Conservation (phyloP, 306 rosid genomes). For the Canavalia ensiformis region DNA sequence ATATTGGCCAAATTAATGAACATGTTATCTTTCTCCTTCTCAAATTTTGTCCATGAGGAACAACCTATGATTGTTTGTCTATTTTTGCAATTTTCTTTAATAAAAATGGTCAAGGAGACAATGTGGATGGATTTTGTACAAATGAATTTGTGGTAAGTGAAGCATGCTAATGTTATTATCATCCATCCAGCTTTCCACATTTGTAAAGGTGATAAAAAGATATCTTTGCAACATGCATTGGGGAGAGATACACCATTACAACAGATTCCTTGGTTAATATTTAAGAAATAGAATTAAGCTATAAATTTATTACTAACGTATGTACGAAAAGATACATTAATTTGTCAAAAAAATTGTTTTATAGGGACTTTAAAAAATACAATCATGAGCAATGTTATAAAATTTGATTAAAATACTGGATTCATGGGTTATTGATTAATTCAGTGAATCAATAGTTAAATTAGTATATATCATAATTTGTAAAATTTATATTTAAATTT, state of each 20-base stretch:
- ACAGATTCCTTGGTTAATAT: not conserved
- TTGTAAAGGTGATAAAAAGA: not conserved
- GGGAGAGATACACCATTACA: not conserved
- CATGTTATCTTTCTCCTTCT: slow-evolving; percentile 12
- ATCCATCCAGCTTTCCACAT: not conserved
- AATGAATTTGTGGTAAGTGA: not conserved
- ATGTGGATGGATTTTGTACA: not conserved
- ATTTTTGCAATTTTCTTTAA: not conserved
- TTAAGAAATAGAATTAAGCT: not conserved
- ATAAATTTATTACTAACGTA: not conserved
- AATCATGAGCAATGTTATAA: too few species aligned
- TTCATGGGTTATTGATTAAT: too few species aligned
- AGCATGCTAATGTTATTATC: slow-evolving; percentile 3
- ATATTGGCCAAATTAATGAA: not conserved
- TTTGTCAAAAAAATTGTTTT: not conserved
- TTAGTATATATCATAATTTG: too few species aligned
- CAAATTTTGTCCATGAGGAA: not conserved
- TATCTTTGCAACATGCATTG: not conserved
- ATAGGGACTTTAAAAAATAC: not conserved
- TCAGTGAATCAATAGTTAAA: too few species aligned
- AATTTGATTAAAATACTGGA: too few species aligned
- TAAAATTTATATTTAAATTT: too few species aligned
- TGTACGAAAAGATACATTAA: not conserved
- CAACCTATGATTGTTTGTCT: not conserved
- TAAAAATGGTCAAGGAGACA: not conserved